Base-by-base conservation (phyloP, 208 protist species). In the Porcisia deanei region DNA sequence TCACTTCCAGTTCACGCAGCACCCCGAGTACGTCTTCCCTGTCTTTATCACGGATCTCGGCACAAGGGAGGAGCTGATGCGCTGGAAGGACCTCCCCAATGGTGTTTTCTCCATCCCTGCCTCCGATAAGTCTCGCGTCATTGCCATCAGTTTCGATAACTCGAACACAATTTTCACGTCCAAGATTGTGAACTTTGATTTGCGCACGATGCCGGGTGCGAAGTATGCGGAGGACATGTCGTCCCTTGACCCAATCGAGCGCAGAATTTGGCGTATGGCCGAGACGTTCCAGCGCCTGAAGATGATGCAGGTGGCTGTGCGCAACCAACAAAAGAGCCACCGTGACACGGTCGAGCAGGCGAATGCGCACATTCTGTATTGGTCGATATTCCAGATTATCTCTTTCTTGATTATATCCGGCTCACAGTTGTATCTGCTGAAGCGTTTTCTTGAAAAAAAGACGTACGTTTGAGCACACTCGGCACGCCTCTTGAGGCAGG, bases 371-470 rank as follows among this genome's bases (percentile, higher is more conserved):
- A 77, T 96, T 53, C 72, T 96, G 43, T 53, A 86, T 65, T 97
- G 91, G 91, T 82, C 86, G 5, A 30, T 93, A 37, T 92, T 95
- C 73, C 90, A 97, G 68, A 79, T 91, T 2, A 12, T 91, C 4
- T 73, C 84, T 1, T 81, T 97, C 14, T 22, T 97, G 16, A 71
- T 25, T 39, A 90, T 95, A 80, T 82, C 83, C n/a, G 54, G 79
- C 37, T 91, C 92, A 30, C 91, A 97, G 76, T 39, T 97, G 3
- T 94, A 77, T 61, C 84, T 94, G 54, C 81, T 97, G 41, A 90
- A 91, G 78, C 82, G 93, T 22, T 94, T 96, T 57, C 68, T 97
- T 54, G 91, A 97, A 80, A 76, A 81, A 43, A 91, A 90, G 79
- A 86, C 91, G 59, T 91, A 88, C 73, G 54, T 94, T 18, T 97